Percentiles rank a stretch among this genome's conserved stretches.
Conservation (phyloP, 225 moss, liverwort and hornwort species). For the Sphagnum contortum region DNA sequence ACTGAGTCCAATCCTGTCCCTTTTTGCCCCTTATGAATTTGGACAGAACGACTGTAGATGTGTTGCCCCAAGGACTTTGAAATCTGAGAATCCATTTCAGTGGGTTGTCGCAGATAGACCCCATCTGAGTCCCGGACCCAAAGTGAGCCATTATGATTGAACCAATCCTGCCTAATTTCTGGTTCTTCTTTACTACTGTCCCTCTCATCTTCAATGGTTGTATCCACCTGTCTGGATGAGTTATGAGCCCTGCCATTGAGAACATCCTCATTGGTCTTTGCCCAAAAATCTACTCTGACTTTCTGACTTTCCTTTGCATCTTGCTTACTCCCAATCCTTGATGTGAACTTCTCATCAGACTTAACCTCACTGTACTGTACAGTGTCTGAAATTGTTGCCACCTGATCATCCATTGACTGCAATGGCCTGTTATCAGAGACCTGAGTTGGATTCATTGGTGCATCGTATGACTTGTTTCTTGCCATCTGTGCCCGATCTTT, state of each 20-base stretch:
- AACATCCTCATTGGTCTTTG: neutral
- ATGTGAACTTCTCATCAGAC: neutral
- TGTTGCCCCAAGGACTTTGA: neutral
- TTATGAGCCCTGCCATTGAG: neutral
- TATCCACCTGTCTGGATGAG: neutral
- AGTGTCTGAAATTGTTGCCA: neutral
- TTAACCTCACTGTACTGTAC: neutral
- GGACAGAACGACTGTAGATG: neutral
- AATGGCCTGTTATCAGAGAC: neutral
- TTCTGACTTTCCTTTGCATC: neutral
- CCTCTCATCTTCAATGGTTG: neutral
- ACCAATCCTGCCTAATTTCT: neutral
- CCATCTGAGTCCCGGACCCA: slow-evolving; percentile 9
- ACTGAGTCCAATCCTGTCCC: neutral
- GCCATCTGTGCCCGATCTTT: neutral
- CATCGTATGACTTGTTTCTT: neutral
- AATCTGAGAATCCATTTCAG: neutral
- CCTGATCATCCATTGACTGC: neutral
- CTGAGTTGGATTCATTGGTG: neutral
- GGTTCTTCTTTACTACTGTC: neutral
- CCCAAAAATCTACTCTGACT: slow-evolving; percentile 9
- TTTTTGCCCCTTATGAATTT: too few species aligned
- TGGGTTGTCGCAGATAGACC: slow-evolving; percentile 3
- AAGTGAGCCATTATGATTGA: slow-evolving; percentile 2
- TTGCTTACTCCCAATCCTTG: neutral